Conservation (phyloP, 2,329 filamentous ascomycete species). For the Conoideocrella luteorostrata region DNA sequence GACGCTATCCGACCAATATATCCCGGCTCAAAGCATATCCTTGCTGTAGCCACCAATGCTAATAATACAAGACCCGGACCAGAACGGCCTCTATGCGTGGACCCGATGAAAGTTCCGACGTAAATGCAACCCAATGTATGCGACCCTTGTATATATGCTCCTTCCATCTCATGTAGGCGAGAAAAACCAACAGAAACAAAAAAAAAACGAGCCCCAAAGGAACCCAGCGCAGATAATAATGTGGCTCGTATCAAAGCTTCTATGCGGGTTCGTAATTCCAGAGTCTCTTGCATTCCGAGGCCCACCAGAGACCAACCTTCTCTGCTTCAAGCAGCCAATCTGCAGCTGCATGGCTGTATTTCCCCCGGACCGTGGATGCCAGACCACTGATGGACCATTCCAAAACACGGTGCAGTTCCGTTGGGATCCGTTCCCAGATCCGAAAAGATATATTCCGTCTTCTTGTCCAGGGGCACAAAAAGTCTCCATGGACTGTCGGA, state of each 20-base stretch:
- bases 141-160: no score
- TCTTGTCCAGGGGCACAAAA: conserved; percentile 22
- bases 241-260: not conserved
- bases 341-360: conserved; percentile 16
- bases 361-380: conserved; percentile 9
- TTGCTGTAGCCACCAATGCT: no score
- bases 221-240: no score
- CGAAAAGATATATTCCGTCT: conserved; percentile 23
- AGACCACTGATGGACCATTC: conserved; percentile 11
- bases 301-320: conserved; percentile 24
- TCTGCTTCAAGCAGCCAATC: conserved; percentile 24
- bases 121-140: no score
- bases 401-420: conserved; percentile 18
- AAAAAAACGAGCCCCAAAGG: not conserved
- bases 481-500: conserved; percentile 19
- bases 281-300: conserved; percentile 18
- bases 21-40: no score
- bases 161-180: no score
- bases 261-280: conserved; percentile 8
- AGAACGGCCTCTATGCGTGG: no score
- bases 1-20: no score
- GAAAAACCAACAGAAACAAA: not conserved
- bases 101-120: no score
- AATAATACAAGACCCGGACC: no score
- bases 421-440: conserved; percentile 20